These are phyloP conservation scores for Simplicillium aogashimaense DNA, from an alignment of 2,329 filamentous ascomycete genomes.

Conservation along the genomic window DNA sequence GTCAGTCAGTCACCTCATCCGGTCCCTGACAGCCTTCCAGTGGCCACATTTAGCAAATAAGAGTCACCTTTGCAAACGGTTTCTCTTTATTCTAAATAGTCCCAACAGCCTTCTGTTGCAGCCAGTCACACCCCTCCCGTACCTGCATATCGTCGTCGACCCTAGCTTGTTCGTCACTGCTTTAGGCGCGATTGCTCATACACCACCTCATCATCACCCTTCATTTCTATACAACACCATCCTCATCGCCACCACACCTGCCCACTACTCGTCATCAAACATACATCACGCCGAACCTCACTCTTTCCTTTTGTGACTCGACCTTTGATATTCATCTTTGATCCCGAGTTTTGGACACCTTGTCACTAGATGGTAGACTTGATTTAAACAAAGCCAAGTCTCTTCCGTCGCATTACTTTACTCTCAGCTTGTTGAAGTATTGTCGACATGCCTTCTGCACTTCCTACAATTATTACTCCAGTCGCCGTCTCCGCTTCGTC, in stretches of 20 bases:
- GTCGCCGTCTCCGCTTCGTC: slow-evolving; percentile 54
- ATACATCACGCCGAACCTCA: neutral
- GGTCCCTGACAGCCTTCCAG: slow-evolving; percentile 13
- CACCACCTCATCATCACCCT: slow-evolving; percentile 13
- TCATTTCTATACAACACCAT: slow-evolving; percentile 10
- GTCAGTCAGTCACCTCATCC: slow-evolving; percentile 13
- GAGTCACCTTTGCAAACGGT: slow-evolving; percentile 19
- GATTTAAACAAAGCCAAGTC: slow-evolving; percentile 12
- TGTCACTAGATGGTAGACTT: slow-evolving; percentile 22
- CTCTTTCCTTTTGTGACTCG: neutral
- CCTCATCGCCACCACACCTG: slow-evolving; percentile 17
- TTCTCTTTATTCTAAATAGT: slow-evolving; percentile 2
- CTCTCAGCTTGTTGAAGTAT: slow-evolving; percentile 20
- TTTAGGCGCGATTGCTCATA: slow-evolving; percentile 8
- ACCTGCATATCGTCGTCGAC: slow-evolving; percentile 8
- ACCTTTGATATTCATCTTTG: no score
- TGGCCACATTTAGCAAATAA: slow-evolving; percentile 17
- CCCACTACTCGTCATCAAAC: slow-evolving; percentile 13
- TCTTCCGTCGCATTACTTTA: slow-evolving; percentile 15
- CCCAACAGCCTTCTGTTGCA: slow-evolving; percentile 2
- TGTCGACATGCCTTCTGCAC: slow-evolving; percentile 50
- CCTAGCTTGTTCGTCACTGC: slow-evolving; percentile 7
- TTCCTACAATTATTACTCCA: slow-evolving; percentile 37
- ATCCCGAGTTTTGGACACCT: neutral
- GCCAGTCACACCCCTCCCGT: slow-evolving; percentile 4